Evolutionary conservation across 306 rosid genomes (phyloP), one percentile per base, ranked within the genome.

Genomic region (Parietaria judaica): DNA sequence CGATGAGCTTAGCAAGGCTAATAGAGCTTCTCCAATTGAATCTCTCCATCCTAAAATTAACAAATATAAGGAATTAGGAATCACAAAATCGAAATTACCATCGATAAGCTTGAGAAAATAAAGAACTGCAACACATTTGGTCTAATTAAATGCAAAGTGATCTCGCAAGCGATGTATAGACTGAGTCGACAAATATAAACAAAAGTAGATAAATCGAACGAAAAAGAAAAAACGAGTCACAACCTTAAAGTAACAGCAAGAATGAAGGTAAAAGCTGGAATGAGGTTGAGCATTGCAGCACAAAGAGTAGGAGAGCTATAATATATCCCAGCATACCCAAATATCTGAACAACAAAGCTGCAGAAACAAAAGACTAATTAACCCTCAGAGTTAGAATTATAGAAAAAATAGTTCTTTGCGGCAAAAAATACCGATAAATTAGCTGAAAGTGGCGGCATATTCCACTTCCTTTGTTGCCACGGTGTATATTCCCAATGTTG

Each of bases 271-370:
- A 84, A 83, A 51, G 81, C 91, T 31, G 97, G 97, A 59, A 81
- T 34, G n/a, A 83, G 87, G 71, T 89, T 89, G 70, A 86, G 90
- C 79, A 89, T 70, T 61, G 89, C 81, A 0, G 97, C 78, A 51
- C 85, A 73, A 52, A 86, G 91, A 55, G 91, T 84, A 7, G 97
- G 80, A 47, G 91, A 80, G 74, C 91, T 80, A 51, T 74, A 89
- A 17, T 86, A 65, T 55, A 89, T 75, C 65, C 97, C 95, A 49
- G 88, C 84, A 58, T 86, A 83, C 47, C 91, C 85, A 72, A 78
- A 66, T 16, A 75, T 74, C 80, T 83, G 95, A 16, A 84, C 76
- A 61, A 78, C 38, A 38, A 45, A 65, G 43, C 79, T 75, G 75
- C 53, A 70, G 60, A 58, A 35, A 58, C 39, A 45, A 59, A 14